Evolutionary conservation across 805 yeast species (phyloP), one percentile per base, ranked within the genome.

Genomic region (Cyberlindnera maritima): DNA sequence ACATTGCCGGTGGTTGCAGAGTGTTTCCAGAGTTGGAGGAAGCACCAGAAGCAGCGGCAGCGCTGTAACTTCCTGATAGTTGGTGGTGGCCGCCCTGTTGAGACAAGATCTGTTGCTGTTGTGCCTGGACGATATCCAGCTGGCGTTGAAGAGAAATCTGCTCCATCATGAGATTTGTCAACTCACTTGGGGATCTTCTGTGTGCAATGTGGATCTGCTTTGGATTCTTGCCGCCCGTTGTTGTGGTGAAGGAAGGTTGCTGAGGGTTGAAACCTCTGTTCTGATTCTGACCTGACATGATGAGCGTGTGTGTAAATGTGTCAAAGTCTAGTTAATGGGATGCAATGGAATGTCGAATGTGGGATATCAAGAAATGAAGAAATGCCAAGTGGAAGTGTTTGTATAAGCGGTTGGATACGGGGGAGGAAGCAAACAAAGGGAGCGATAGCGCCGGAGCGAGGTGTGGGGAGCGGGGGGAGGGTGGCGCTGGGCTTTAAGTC

Each of bases 121-220:
- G 97, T 19, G 85, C 91, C 64, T 90, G 96, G 2, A 89, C 96
- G 54, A 81, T 74, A 59, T 94, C 97, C 70, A 91, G 75, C 64
- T 92, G 97, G 58, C 92, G 90, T 67, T 94, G 97, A 49, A 94
- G 75, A 29, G 73, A 83, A 63, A 86, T 80, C 62, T 87, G 95
- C 67, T 92, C 98, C 59, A 88, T 75, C 96, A 92, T 92, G 54
- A 92, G 72, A 46, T 85, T 86, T 2, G 98, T 92, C 64, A 94
- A 74, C 65, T 94, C 99, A 56, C 91, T 81, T n/a, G 97, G 97
- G 3, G 97, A 86, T 50, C 96, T 79, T 61, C 98, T 80, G 61
- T 94, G 98, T n/a, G 98, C 98, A 54, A 92, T 90, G 68, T 90
- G 95, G 50, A 94, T 74, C 50, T 80, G 80, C 55, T 77, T 77